Base-by-base conservation (phyloP, 345 rosid species). In the Excoecaria cochinchinensis region DNA sequence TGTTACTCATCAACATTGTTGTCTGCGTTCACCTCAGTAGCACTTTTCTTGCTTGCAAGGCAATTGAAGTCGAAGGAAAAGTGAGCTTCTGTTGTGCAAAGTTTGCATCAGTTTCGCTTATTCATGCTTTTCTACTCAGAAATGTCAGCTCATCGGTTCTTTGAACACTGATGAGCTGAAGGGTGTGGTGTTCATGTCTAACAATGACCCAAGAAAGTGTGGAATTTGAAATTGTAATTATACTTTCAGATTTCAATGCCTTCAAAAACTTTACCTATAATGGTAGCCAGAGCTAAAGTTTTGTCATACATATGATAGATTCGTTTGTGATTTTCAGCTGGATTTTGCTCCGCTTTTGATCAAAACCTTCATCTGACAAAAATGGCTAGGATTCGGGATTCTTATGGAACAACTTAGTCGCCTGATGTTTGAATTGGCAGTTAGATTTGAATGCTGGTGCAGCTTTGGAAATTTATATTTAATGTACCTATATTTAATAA, bases 21-120 rank as follows among this genome's bases (percentile, higher is more conserved):
- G 82, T 90, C 97, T 9, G 91, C 84, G 76, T 74, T 76, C 72
- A 83, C 97, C 58, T 42, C 86, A 9, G 77, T 78, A 46, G 99
- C 94, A 9, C 97, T 94, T 74, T 44, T 91, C 79, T 57, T 90
- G 31, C 91, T 89, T 8, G 97, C 82, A 66, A 86, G 87, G 80
- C 87, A 87, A 75, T 89, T 92, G 8, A 83, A 83, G 73, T 85
- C 94, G 0, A 78, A 89, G 77, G 88, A 86, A 67, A 82, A 90
- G 51, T 89, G 88, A 90, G 42, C 39, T 24, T 39, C 48, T 64
- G 50, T 31, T 14, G 48, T 39, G 76, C 60, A 52, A 21, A 72
- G 13, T 44, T 79, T n/a, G 52, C 48, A 47, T 42, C 75, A 56
- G 67, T 59, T 66, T 62, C 70, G 21, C 74, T 24, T 72, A 70